phyloP scores from a whole-genome alignment of 148 eudicot species.

The Bassia scoparia region DNA sequence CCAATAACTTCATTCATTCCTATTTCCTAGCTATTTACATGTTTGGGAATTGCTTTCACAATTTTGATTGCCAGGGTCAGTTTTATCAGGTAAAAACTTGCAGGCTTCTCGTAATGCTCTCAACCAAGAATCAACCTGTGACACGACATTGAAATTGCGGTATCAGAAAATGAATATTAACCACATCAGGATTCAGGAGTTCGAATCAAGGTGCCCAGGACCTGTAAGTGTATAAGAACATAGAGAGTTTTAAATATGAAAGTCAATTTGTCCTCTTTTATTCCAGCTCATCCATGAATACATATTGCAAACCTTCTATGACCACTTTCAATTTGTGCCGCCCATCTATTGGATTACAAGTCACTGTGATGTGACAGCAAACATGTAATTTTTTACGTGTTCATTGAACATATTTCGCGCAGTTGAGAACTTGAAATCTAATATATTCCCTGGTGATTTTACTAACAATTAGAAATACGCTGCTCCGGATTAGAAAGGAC shows the following conservation, averaged over 20 bases:
- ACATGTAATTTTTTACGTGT: not conserved
- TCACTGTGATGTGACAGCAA: not conserved
- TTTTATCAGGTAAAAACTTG: constrained; percentile 39
- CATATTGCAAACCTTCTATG: not conserved
- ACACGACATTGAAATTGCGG: not conserved
- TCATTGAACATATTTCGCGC: not conserved
- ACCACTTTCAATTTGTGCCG: not conserved
- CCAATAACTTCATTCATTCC: not conserved
- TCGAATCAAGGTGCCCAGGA: not conserved
- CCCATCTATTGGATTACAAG: not conserved
- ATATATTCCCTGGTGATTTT: not conserved
- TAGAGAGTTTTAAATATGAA: not conserved
- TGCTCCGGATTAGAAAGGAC: not conserved
- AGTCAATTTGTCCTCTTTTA: not conserved
- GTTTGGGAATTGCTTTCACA: constrained; percentile 18
- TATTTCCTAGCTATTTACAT: constrained; percentile 19
- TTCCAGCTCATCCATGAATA: not conserved
- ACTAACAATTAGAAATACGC: not conserved
- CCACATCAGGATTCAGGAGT: not conserved
- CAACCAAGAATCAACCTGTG: constrained; percentile 75
- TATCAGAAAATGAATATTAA: constrained; percentile 4
- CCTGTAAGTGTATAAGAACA: not conserved
- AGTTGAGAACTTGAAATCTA: not conserved
- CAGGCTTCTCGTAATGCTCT: constrained; percentile 47
- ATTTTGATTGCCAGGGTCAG: constrained; percentile 22